These are phyloP conservation scores for Russula sp. DNA, from an alignment of 768 basidiomycete species.

Conservation along the genomic window DNA sequence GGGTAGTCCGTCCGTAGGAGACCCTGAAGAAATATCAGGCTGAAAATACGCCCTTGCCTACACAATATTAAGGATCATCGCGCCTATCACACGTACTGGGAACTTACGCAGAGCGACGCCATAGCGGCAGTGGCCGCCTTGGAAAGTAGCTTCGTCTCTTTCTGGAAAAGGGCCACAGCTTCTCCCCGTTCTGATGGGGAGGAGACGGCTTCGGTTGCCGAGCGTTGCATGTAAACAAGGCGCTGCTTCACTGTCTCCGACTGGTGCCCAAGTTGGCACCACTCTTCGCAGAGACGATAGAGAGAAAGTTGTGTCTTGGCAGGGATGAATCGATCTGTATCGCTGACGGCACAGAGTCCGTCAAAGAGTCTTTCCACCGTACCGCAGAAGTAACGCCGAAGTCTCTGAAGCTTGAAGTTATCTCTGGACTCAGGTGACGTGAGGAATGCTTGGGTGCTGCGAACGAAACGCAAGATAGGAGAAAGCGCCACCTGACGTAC, in stretches of 20 bases:
- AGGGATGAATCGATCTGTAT: conserved; percentile 72
- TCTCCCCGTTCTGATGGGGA: conserved; percentile 48
- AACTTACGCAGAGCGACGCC: conserved; percentile 80
- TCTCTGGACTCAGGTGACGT: conserved; percentile 65
- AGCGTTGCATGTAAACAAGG: conserved; percentile 63
- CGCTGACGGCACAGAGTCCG: conserved; percentile 59
- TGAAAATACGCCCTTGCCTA: conserved; percentile 79
- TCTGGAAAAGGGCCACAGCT: conserved; percentile 31
- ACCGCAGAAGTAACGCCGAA: conserved; percentile 89
- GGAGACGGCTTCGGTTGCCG: conserved; percentile 48
- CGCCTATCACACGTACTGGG: not conserved
- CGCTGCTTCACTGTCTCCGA: conserved; percentile 67
- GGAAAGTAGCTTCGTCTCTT: conserved; percentile 66
- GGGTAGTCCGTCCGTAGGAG: conserved; percentile 55
- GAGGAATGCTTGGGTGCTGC: conserved; percentile 76
- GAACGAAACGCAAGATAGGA: conserved; percentile 81
- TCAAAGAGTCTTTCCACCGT: conserved; percentile 84
- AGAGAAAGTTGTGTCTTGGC: conserved; percentile 69
- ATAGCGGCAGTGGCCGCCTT: conserved; percentile 82
- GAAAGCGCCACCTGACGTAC: conserved; percentile 68
- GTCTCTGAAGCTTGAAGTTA: conserved; percentile 67
- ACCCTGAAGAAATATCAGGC: conserved; percentile 49
- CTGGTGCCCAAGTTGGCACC: conserved; percentile 83
- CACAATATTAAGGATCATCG: conserved; percentile 7
- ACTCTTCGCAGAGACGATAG: conserved; percentile 85